Evolutionary conservation across 495 filamentous ascomycete genomes (phyloP), one percentile per base, ranked within the genome.

Genomic region (Tuber aestivum): DNA sequence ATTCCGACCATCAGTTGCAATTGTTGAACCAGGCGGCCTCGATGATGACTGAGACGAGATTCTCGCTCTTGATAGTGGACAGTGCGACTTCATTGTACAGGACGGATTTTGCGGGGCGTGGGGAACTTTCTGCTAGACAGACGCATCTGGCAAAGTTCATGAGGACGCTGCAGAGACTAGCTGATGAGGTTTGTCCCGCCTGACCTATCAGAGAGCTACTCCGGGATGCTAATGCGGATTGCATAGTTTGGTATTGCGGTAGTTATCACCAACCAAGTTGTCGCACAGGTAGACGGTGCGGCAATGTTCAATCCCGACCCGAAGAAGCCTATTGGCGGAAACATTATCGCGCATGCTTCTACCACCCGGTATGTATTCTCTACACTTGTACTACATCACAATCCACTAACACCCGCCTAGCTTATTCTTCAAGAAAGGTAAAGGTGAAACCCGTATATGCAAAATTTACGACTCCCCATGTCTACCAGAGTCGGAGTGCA

Each of bases 41-140:
- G 71, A 99, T 99, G 95, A 99, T 99, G 95, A 97, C 94, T 75
- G 96, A 98, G 84, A 98, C 95, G 3, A 91, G 95, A 7, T 99
- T 99, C 86, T 97, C 94, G 27, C 88, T 99, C 7, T 88, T 99
- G 50, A 89, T 99, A 69, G 96, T 99, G 75, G 95, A 99, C 85
- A 94, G 92, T 42, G 95, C 95, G 27, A 99, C 95, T 0, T 92
- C 95, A 1, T 88, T 99, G 35, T 99, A 98, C 84, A 90, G 95
- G 70, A 99, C 95, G 2, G 95, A 99, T 81, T 99, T 98, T 85
- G 87, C 92, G 70, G 95, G 95, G 38, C 92, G 95, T 83, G 95
- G 95, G 75, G 95, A 99, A 84, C 88, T 99, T 41, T 94, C 92
- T 27, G 91, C 90, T 27, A 88, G 95, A 70, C 95, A 99, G 82